Evolutionary conservation across 2,329 filamentous ascomycete genomes (phyloP).

Genomic region (Drechslerella stenobrocha): DNA sequence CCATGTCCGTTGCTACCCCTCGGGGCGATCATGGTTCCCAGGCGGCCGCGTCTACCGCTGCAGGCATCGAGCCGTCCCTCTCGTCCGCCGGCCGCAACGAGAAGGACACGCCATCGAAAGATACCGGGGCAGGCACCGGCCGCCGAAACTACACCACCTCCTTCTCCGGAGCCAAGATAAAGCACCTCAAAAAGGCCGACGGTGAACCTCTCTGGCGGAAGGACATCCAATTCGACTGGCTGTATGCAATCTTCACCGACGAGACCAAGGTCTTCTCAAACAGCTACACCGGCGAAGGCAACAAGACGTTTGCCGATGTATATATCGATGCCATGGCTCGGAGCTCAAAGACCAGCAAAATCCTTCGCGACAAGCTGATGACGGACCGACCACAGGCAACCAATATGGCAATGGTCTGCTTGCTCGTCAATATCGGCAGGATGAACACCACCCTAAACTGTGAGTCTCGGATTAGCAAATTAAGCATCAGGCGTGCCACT

Average conservation of each 20-base stretch:
- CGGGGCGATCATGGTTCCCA: conserved; percentile 22
- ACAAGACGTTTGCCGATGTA: conserved; percentile 80
- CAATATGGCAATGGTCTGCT: conserved; percentile 98
- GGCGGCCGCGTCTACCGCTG: conserved; percentile 12
- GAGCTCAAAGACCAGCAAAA: conserved; percentile 99
- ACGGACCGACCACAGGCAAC: conserved; percentile 89
- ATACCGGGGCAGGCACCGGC: conserved; percentile 20
- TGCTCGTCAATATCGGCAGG: conserved; percentile 92
- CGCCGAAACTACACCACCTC: conserved; percentile 48
- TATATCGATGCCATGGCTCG: conserved; percentile 98
- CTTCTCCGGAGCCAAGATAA: conserved; percentile 64
- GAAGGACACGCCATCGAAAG: conserved; percentile 42
- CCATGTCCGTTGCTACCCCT: conserved; percentile 28
- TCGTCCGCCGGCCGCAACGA: conserved; percentile 11
- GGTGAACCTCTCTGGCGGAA: conserved; percentile 83
- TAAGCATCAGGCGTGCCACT: conserved; percentile 34
- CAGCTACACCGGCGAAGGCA: conserved; percentile 78
- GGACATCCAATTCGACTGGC: conserved; percentile 86
- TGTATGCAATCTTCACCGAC: conserved; percentile 78
- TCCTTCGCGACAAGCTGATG: conserved; percentile 92
- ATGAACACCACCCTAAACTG: conserved; percentile 99
- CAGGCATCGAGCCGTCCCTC: conserved; percentile 16
- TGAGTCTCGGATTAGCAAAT: conserved; percentile 58
- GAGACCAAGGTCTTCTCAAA: conserved; percentile 80
- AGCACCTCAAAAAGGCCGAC: conserved; percentile 85